These are phyloP conservation scores for Setaria italica DNA, from an alignment of 202 grass and related monocot genomes.

Conservation along the genomic window DNA sequence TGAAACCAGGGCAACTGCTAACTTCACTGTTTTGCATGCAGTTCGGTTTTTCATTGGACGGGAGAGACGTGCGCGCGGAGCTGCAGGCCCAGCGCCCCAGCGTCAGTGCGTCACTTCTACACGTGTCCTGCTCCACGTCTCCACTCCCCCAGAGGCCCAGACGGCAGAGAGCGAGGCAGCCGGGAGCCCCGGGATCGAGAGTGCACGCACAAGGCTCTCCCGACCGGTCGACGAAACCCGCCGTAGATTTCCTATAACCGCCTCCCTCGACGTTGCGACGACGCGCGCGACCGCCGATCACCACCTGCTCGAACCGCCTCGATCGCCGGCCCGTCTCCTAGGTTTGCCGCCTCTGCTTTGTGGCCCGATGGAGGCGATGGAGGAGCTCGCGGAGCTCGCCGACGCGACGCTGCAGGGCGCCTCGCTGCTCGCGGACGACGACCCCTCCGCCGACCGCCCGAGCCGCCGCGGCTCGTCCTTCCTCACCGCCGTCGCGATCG, in stretches of 20 bases:
- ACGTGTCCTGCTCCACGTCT: constrained; percentile 14
- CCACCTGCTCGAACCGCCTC: too few relatives aligned
- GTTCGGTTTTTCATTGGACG: background rate
- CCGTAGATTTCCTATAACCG: too few relatives aligned
- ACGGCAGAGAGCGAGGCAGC: background rate
- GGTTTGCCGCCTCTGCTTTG: too few relatives aligned
- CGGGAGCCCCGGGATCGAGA: too few relatives aligned
- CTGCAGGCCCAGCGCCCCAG: background rate
- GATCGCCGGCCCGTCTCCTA: too few relatives aligned
- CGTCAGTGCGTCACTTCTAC: background rate
- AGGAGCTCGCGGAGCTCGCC: constrained; percentile 73
- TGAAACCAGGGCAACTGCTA: background rate
- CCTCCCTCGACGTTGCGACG: too few relatives aligned
- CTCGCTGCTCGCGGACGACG: constrained; percentile 72
- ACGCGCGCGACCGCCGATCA: too few relatives aligned
- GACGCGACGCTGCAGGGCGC: constrained; percentile 61
- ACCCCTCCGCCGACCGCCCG: constrained; percentile 32
- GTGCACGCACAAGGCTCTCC: too few relatives aligned
- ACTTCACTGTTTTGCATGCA: background rate
- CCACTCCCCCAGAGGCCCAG: background rate
- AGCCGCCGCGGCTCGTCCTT: constrained; percentile 52
- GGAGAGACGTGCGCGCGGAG: background rate
- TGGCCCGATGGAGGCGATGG: constrained; percentile 66
- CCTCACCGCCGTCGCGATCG: constrained; percentile 74
- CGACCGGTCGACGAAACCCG: too few relatives aligned